phyloP scores from a whole-genome alignment of 495 filamentous ascomycete species.

The Schizothecium vesticola region DNA sequence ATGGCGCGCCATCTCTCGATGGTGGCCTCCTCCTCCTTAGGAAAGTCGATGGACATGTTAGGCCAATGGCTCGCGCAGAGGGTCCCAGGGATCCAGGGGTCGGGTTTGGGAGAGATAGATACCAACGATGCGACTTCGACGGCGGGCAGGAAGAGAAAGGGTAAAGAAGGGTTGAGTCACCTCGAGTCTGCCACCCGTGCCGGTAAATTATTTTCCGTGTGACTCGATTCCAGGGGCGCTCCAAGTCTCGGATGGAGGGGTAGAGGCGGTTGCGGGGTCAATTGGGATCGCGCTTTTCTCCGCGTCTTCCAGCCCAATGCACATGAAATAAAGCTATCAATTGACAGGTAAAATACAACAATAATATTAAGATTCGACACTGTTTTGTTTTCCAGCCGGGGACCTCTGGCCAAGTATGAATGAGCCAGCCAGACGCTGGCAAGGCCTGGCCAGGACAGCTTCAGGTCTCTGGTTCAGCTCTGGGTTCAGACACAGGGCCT shows the following conservation, averaged over 20 bases:
- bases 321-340: background rate
- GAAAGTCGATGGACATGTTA: conserved; percentile 84
- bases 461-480: background rate
- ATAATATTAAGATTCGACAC: too few species aligned
- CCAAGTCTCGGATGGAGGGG: conserved; percentile 14
- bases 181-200: background rate
- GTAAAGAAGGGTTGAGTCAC: conserved; percentile 16
- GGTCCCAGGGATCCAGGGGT: background rate
- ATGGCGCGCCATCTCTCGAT: conserved; percentile 83
- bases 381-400: background rate
- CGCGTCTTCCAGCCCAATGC: background rate
- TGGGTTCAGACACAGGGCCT: background rate
- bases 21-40: conserved; percentile 78
- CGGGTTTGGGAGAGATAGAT: background rate
- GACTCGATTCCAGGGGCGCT: conserved; percentile 18
- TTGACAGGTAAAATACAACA: background rate
- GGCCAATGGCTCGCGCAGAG: conserved; percentile 9
- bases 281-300: background rate
- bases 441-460: background rate
- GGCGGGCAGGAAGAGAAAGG: background rate
- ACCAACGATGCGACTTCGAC: background rate
- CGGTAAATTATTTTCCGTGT: conserved; percentile 20
- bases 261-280: conserved; percentile 21
- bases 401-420: background rate
- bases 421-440: background rate